These are phyloP conservation scores for Acanthamoeba culbertsoni DNA, from an alignment of 208 protist species.

Conservation along the genomic window DNA sequence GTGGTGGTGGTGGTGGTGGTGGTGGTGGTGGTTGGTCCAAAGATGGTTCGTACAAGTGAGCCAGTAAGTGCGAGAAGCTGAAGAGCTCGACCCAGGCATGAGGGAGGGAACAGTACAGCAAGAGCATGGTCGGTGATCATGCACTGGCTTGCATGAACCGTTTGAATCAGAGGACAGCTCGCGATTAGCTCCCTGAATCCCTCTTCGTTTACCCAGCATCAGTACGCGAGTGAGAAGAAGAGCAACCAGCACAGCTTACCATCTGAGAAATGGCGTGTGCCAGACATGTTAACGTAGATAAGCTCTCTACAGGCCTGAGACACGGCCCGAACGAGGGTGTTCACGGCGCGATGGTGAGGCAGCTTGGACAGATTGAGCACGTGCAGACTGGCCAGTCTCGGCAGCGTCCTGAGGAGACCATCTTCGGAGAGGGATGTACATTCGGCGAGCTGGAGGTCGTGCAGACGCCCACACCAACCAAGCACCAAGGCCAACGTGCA, in stretches of 20 bases:
- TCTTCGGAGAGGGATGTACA: neutral
- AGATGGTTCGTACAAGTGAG: neutral
- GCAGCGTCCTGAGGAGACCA: neutral
- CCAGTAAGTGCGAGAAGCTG: conserved; percentile 6
- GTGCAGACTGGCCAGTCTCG: neutral
- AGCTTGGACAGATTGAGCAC: neutral
- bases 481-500: neutral
- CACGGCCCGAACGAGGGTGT: neutral
- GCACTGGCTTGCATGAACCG: neutral
- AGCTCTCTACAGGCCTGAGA: neutral
- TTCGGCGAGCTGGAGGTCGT: neutral
- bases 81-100: neutral
- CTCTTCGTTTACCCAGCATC: neutral
- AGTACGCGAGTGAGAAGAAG: neutral
- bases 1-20: no score
- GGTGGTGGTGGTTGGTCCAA: neutral
- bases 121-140: neutral
- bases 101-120: neutral
- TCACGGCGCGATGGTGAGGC: neutral
- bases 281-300: conserved; percentile 22
- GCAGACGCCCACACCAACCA: neutral
- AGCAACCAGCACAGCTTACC: neutral
- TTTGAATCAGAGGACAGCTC: neutral
- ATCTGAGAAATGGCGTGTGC: neutral
- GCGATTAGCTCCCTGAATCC: neutral